Evolutionary conservation across 768 basidiomycete species (phyloP).

Genomic region (Podaxis sp.): DNA sequence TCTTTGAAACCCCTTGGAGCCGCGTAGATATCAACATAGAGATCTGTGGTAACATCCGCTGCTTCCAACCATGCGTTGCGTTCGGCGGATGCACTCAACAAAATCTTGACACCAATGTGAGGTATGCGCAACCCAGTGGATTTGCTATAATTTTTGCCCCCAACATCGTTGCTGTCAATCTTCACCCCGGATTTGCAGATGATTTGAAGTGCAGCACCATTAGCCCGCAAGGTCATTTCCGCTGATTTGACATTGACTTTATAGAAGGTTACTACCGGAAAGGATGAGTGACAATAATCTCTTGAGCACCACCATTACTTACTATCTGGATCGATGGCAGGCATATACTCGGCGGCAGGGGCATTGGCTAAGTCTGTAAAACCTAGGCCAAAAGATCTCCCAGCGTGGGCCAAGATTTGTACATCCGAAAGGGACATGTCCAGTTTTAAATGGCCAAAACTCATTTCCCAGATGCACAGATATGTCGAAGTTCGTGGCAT

Average conservation of each 20-base stretch:
- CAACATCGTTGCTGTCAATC: slow-evolving; percentile 74
- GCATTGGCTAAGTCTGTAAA: slow-evolving; percentile 79
- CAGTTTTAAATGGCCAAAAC: slow-evolving; percentile 61
- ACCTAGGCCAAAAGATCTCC: slow-evolving; percentile 61
- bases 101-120: slow-evolving; percentile 41
- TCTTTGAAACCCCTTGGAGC: slow-evolving; percentile 56
- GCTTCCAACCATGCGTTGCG: slow-evolving; percentile 68
- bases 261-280: slow-evolving; percentile 73
- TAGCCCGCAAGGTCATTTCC: slow-evolving; percentile 55
- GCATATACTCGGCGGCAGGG: slow-evolving; percentile 65
- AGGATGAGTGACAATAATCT: slow-evolving; percentile 10
- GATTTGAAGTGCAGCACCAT: slow-evolving; percentile 52
- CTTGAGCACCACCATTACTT: slow-evolving; percentile 21
- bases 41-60: slow-evolving; percentile 48
- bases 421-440: slow-evolving; percentile 54
- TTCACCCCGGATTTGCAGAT: slow-evolving; percentile 57
- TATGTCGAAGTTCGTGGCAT: slow-evolving; percentile 83
- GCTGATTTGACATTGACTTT: slow-evolving; percentile 58
- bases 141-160: slow-evolving; percentile 64
- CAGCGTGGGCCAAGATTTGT: slow-evolving; percentile 48
- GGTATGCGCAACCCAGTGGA: slow-evolving; percentile 62
- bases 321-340: slow-evolving; percentile 79
- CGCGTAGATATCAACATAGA: slow-evolving; percentile 67
- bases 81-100: slow-evolving; percentile 41
- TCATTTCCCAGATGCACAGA: slow-evolving; percentile 90